Evolutionary conservation across 2,329 filamentous ascomycete species (phyloP), one percentile per base, ranked within the genome.

Genomic region (Capronia coronata): DNA sequence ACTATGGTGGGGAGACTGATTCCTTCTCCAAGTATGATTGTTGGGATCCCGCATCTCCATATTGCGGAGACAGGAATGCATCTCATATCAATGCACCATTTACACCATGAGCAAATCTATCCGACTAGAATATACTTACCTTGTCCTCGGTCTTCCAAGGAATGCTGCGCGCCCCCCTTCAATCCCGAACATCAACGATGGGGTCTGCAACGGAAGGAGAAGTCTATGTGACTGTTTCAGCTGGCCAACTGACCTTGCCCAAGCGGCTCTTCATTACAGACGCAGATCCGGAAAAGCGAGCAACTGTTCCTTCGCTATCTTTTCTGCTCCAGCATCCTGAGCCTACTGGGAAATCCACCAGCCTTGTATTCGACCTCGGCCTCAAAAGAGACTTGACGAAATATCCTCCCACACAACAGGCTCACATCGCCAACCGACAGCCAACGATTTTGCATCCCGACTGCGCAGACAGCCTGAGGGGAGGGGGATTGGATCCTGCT

Each of bases 331-430:
- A 66, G 21, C 76, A 79, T 53, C 66, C 68, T 1, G 64, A 69
- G 3, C 21, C 49, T 1, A 46, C 53, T 45, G 47, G 45, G 4
- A 45, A 54, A 37, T 37, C 44, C 41, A 45, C 50, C n/a, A 58
- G 48, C 60, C 64, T 78, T 6, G 62, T 79, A 53, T 79, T 79
- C 61, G 76, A 79, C 56, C 69, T 80, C 7, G 75, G 76, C 7
- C 63, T 78, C 16, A 72, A 75, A 45, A 68, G 71, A 38, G 66
- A 74, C 23, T 55, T 71, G 10, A 53, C 61, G 3, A 64, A 65
- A 35, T 79, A 79, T 57, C 64, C 70, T 5, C 54, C 63, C 10
- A 62, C 65, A 2, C 66, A 75, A 49, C 71, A 72, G 53, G 61
- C 64, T 6, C 64, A 66, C 46, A 43, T 62, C 10, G 41, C 37